Conservation (phyloP, 345 rosid species). For the Eucalyptus regnans region DNA sequence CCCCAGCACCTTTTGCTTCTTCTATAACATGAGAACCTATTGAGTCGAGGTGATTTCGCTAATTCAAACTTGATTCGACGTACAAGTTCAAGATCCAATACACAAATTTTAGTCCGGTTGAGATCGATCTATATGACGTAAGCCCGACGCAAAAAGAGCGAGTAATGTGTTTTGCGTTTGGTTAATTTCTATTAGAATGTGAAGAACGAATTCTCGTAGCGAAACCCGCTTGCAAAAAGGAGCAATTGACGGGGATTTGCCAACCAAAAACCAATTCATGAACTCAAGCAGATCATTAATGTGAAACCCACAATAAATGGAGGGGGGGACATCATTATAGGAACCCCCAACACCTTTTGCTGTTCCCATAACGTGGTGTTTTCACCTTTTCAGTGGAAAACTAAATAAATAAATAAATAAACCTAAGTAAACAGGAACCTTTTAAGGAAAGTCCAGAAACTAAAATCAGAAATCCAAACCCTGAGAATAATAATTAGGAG, state of each 20-base stretch:
- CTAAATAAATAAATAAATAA: neutral
- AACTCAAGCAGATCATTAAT: neutral
- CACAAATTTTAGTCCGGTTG: neutral
- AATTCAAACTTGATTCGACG: neutral
- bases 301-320: neutral
- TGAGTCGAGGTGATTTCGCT: neutral
- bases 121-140: neutral
- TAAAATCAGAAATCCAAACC: neutral
- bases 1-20: neutral
- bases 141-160: neutral
- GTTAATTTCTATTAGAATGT: neutral
- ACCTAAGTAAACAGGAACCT: neutral
- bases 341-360: neutral
- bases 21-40: neutral
- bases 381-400: neutral
- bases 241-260: neutral
- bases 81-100: neutral
- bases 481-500: neutral
- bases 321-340: neutral
- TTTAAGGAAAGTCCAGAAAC: neutral
- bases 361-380: neutral
- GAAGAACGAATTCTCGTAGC: neutral
- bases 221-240: neutral
- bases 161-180: neutral
- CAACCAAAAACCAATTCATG: neutral